Percentiles rank a stretch among this genome's conserved stretches.
Conservation (phyloP, 177 flowering plant species). For the Vitis hybrid region DNA sequence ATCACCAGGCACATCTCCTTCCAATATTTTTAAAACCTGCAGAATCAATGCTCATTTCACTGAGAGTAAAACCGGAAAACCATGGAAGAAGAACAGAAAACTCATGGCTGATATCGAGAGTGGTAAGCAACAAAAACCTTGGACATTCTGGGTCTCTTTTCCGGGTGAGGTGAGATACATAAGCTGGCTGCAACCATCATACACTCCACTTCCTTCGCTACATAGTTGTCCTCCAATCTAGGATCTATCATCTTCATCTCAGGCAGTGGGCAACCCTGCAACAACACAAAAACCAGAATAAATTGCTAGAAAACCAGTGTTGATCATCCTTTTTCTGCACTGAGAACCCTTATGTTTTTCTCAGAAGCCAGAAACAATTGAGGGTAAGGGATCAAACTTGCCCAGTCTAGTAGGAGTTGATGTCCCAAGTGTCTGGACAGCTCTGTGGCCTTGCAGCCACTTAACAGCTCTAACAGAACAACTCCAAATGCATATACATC, state of each 20-base stretch:
- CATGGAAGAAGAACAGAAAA: not conserved
- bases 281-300: not conserved
- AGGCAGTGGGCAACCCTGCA: conserved; percentile 25
- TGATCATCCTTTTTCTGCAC: too few species aligned
- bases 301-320: not conserved
- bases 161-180: conserved; percentile 32
- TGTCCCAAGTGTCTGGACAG: conserved; percentile 25
- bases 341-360: too few species aligned
- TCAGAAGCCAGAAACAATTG: not conserved
- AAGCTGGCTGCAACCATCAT: conserved; percentile 40
- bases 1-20: conserved; percentile 31
- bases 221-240: conserved; percentile 20
- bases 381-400: conserved; percentile 2
- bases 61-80: not conserved
- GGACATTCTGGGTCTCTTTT: conserved; percentile 41
- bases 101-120: not conserved
- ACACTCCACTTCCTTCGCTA: conserved; percentile 24
- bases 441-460: conserved; percentile 34
- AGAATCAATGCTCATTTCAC: not conserved
- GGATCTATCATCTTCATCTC: conserved; percentile 32
- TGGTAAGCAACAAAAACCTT: conserved; percentile 19
- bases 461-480: conserved; percentile 40
- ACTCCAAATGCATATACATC: conserved; percentile 53
- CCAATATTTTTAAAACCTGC: conserved; percentile 37
- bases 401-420: conserved; percentile 35